phyloP scores from a whole-genome alignment of 768 basidiomycete species.

The Tricholoma sp. region DNA sequence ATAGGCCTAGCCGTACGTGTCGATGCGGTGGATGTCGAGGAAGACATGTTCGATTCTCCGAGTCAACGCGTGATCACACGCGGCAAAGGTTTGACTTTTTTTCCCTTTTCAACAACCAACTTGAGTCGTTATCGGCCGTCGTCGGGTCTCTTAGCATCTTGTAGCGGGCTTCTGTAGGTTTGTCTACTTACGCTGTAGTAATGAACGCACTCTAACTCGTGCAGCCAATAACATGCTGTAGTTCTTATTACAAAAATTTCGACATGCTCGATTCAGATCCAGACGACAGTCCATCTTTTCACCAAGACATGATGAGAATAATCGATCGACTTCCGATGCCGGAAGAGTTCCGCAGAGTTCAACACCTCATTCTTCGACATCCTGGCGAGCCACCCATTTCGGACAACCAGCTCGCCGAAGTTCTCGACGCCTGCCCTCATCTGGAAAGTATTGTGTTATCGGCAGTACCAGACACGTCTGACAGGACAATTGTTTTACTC shows the following conservation, averaged over 20 bases:
- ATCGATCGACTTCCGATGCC: conserved; percentile 55
- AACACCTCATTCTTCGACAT: conserved; percentile 52
- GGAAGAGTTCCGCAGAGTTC: conserved; percentile 54
- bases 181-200: conserved; percentile 20
- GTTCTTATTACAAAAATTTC: background rate
- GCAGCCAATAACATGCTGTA: background rate
- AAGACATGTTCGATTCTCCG: conserved; percentile 36
- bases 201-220: conserved; percentile 15
- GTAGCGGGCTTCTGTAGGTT: background rate
- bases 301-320: conserved; percentile 56
- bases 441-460: conserved; percentile 66
- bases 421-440: conserved; percentile 56
- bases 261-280: conserved; percentile 24
- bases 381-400: conserved; percentile 34
- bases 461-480: conserved; percentile 61
- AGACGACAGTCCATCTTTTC: conserved; percentile 32
- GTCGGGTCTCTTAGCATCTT: background rate
- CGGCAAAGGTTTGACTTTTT: background rate
- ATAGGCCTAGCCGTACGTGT: conserved; percentile 36
- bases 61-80: background rate
- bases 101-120: too few relatives aligned
- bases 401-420: conserved; percentile 54
- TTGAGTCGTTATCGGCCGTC: background rate
- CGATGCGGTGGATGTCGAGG: conserved; percentile 48
- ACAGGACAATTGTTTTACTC: conserved; percentile 62